Evolutionary conservation across 345 rosid genomes (phyloP).

Genomic region (Clarkia xantiana): DNA sequence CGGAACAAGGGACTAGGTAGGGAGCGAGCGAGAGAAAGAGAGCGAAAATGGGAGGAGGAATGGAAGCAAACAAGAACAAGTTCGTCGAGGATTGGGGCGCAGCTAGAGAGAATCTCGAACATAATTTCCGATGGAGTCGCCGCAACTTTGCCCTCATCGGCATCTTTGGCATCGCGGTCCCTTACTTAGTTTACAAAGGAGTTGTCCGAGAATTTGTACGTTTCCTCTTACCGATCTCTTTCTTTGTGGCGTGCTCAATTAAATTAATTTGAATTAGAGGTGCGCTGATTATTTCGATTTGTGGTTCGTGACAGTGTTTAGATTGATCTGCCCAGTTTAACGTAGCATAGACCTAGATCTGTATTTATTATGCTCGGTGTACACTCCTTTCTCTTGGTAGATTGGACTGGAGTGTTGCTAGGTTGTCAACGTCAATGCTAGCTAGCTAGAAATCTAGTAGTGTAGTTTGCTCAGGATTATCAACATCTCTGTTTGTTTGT

Average conservation of each 20-base stretch:
- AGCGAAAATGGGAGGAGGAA: slow-evolving; percentile 32
- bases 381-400: too few species aligned
- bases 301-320: too few species aligned
- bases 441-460: too few species aligned
- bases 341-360: too few species aligned
- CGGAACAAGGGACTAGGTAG: neutral
- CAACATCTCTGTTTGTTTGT: too few species aligned
- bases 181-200: slow-evolving; percentile 72
- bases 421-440: too few species aligned
- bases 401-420: too few species aligned
- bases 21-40: neutral
- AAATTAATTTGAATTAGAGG: neutral
- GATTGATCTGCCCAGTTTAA: too few species aligned
- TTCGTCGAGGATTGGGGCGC: slow-evolving; percentile 88
- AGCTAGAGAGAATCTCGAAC: slow-evolving; percentile 77
- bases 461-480: too few species aligned
- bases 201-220: slow-evolving; percentile 71
- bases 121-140: slow-evolving; percentile 91
- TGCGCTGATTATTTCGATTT: too few species aligned
- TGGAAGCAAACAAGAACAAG: slow-evolving; percentile 81
- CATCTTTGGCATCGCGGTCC: slow-evolving; percentile 77
- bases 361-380: too few species aligned
- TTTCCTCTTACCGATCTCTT: slow-evolving; percentile 1
- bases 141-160: slow-evolving; percentile 84
- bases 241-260: slow-evolving; percentile 1